phyloP scores from a whole-genome alignment of 1,284 basidiomycete species.

The Sporisorium iseilematis-ciliati region DNA sequence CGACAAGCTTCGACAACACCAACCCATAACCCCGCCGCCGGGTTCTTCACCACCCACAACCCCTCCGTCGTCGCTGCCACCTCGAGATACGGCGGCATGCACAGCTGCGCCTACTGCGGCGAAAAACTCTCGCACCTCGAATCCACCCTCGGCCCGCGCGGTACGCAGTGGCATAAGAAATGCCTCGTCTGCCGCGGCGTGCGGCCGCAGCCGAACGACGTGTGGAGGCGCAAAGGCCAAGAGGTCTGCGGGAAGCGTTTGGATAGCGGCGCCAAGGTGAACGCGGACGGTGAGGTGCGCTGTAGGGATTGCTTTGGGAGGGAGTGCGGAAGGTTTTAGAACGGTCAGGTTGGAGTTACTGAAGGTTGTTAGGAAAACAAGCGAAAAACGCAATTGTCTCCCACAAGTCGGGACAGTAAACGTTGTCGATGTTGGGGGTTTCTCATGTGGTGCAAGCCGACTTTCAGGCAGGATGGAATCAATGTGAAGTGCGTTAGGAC shows the following conservation, averaged over 20 bases:
- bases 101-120: conserved; percentile 47
- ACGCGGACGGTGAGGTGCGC: conserved; percentile 47
- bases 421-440: background rate
- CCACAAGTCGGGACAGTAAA: no score
- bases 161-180: conserved; percentile 50
- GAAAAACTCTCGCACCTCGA: conserved; percentile 52
- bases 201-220: background rate
- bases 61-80: conserved; percentile 24
- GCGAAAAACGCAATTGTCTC: no score
- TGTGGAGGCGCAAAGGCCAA: background rate
- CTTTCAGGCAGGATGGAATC: no score
- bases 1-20: conserved; percentile 21
- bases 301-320: conserved; percentile 56
- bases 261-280: conserved; percentile 59
- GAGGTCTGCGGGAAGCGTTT: conserved; percentile 49
- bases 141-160: conserved; percentile 50
- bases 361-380: no score
- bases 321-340: conserved; percentile 10
- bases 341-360: no score
- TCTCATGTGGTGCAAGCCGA: no score
- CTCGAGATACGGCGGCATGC: conserved; percentile 49
- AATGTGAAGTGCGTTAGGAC: no score
- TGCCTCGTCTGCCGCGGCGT: conserved; percentile 52
- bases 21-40: conserved; percentile 43
- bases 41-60: conserved; percentile 30